Evolutionary conservation across 202 grass and related monocot genomes (phyloP).

Genomic region (Bolboschoenoplectus hybrid): DNA sequence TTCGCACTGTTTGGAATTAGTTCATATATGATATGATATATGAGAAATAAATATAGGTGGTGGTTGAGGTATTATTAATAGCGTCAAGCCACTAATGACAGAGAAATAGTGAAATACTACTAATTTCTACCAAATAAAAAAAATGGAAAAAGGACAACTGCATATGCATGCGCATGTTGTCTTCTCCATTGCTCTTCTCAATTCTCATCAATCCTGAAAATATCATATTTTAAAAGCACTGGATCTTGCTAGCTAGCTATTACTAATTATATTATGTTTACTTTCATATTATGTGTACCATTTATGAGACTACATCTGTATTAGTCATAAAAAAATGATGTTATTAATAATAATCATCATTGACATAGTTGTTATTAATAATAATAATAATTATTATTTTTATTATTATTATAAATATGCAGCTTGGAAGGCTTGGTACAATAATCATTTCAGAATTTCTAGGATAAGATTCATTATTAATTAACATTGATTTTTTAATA

Average conservation of each 20-base stretch:
- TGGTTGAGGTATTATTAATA: conserved; percentile 33
- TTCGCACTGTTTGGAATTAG: conserved; percentile 20
- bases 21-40: conserved; percentile 12
- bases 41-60: conserved; percentile 31
- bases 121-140: conserved; percentile 14
- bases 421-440: too few species aligned
- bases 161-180: conserved; percentile 34
- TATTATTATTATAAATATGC: too few species aligned
- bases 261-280: background rate
- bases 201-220: background rate
- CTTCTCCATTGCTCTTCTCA: conserved; percentile 17
- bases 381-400: too few species aligned
- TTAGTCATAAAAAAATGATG: too few species aligned
- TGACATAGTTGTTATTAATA: too few species aligned
- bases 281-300: too few species aligned
- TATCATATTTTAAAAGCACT: background rate
- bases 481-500: too few species aligned
- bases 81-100: conserved; percentile 40
- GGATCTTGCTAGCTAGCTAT: background rate
- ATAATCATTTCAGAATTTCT: too few species aligned
- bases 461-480: too few species aligned
- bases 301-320: too few species aligned
- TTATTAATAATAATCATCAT: too few species aligned
- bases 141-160: conserved; percentile 13
- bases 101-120: background rate